Base-by-base conservation (phyloP, 2,329 filamentous ascomycete genomes). In the Xylariomycetidae sp. region DNA sequence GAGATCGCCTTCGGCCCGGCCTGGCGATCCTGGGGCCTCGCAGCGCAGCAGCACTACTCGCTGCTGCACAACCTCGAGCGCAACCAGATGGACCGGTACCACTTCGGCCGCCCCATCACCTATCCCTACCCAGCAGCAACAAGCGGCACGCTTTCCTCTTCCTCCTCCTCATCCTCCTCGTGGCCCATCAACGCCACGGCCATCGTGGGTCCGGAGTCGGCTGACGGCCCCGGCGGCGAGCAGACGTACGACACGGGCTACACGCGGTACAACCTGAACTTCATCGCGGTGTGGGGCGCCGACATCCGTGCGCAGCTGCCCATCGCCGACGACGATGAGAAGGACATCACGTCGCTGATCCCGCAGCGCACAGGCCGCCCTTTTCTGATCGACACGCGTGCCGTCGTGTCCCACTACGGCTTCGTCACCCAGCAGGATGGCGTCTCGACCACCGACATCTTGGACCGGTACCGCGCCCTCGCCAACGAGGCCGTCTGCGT, bases 381-480 rank as follows among this genome's bases (percentile, higher is more conserved):
- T 27, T 64, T 71, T 20, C 59, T 71, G 12, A 69, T 77, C 12
- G 71, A 77, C 48, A 73, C 71, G 5, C 64, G 68, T 35, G 68
- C 70, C 2, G 50, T 78, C 7, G 73, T 67, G 3, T 66, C 64
- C 4, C 73, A 78, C 50, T 77, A 72, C 45, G 67, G 66, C 39
- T 71, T 71, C 34, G 58, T 54, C 9, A 59, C 58, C 6, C 62
- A 67, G 39, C 46, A 56, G 6, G 59, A 61, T 7, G 54, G 58
- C 4, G 56, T 77, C 34, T 61, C 64, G n/a, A 55, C 59, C 31
- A 77, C 74, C 0, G 73, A 79, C 45, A 56, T 77, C 12, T 53
- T 79, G 7, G 62, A 67, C 23, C 59, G 74, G 19, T 78, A 76
- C 47, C 61, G 64, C 11, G 59, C 63, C 2, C 77, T 70, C 52